phyloP scores from a whole-genome alignment of 2,329 filamentous ascomycete species.

The Elsinoe ampelina region DNA sequence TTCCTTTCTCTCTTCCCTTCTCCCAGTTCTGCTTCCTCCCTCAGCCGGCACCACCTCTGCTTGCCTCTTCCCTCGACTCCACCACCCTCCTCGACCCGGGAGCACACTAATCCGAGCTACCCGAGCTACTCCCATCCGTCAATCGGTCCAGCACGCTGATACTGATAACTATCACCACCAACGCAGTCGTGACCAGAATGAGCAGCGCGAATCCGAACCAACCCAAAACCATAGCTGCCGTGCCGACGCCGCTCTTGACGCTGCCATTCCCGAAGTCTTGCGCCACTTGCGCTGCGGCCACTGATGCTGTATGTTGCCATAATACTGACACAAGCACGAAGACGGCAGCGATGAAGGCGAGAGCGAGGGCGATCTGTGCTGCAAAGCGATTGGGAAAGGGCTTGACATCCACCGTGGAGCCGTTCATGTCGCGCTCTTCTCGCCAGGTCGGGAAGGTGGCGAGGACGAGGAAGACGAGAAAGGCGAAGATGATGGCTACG shows the following conservation, averaged over 20 bases:
- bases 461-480: slow-evolving; percentile 87
- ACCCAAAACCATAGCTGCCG: slow-evolving; percentile 88
- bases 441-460: slow-evolving; percentile 98
- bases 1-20: not conserved
- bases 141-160: slow-evolving; percentile 66
- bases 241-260: slow-evolving; percentile 80
- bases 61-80: not conserved
- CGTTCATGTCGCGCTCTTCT: slow-evolving; percentile 69
- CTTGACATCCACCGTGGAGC: slow-evolving; percentile 82
- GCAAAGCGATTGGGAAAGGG: slow-evolving; percentile 88
- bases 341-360: slow-evolving; percentile 67
- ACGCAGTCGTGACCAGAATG: slow-evolving; percentile 88
- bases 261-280: slow-evolving; percentile 88
- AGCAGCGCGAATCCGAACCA: slow-evolving; percentile 94
- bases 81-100: not conserved
- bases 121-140: slow-evolving; percentile 29
- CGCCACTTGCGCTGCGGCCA: slow-evolving; percentile 86
- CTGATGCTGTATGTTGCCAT: slow-evolving; percentile 94
- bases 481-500: slow-evolving; percentile 94
- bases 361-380: slow-evolving; percentile 82
- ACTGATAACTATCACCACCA: slow-evolving; percentile 94
- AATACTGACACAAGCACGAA: slow-evolving; percentile 60
- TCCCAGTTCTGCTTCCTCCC: not conserved
- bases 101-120: not conserved
- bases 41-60: not conserved